Base-by-base conservation (phyloP, 371 early-diverging fungal genomes). In the Mucor ambiguus region DNA sequence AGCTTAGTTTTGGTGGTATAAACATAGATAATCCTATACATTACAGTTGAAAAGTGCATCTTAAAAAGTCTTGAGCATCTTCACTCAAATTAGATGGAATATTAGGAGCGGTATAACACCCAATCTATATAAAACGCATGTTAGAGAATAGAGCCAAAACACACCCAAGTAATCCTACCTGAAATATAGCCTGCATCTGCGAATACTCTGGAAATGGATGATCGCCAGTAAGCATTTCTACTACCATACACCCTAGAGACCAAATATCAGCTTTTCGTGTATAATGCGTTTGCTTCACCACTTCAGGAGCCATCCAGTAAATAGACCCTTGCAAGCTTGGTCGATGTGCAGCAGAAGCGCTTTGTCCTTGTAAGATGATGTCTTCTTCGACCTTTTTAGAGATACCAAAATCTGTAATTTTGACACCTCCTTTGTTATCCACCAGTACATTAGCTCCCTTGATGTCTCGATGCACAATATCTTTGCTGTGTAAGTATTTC, bases 401-500 rank as follows among this genome's bases (percentile, higher is more conserved):
- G 41, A 99, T 93, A 16, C 99, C 99, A 89, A 99, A 99, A 78
- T 99, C 99, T 3, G 97, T 92, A 37, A 99, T 98, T 82, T 98
- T 99, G 55, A 95, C 93, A 41, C 88, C 84, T 18, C 97, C 97
- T 59, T 93, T 88, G 69, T 91, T 90, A 78, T 97, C 97, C 11
- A 99, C 92, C 59, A 94, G 70, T 60, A 97, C 93, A 70, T 98
- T 98, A 59, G 93, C 96, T n/a, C 96, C 96, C 74, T 98, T 98
- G 70, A 98, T 95, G 69, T 98, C 98, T 32, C 99, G 89, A 78
- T 99, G 99, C 60, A 99, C 97, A 68, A 99, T 98, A 49, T 92
- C 91, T 60, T 92, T 89, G 44, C 87, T 86, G 72, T 99, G 99
- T 30, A 99, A 82, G 80, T 99, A 99, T 61, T 88, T 89, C 26